These are phyloP conservation scores for Pulveroboletus ravenelii DNA, from an alignment of 768 basidiomycete species.

Conservation along the genomic window DNA sequence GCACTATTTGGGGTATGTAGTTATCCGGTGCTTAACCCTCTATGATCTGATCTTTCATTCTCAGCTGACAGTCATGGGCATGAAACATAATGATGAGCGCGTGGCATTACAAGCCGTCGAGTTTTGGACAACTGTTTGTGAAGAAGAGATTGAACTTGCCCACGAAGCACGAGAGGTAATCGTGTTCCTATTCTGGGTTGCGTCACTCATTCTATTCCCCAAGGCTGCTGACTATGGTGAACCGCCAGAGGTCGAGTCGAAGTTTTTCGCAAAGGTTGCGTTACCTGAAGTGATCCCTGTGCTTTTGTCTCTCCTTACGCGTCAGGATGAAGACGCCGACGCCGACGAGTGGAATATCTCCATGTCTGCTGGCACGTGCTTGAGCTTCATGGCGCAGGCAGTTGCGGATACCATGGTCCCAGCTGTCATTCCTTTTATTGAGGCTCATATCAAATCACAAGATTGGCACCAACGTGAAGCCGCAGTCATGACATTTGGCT, in stretches of 20 bases:
- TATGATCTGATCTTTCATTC: conserved; percentile 12
- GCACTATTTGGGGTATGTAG: conserved; percentile 88
- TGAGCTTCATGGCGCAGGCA: conserved; percentile 83
- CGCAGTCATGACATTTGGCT: conserved; percentile 97
- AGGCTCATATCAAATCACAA: conserved; percentile 84
- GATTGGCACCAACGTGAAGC: conserved; percentile 98
- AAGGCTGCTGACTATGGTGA: conserved; percentile 91
- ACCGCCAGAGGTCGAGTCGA: conserved; percentile 77
- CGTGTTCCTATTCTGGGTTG: background rate
- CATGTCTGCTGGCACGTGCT: conserved; percentile 94
- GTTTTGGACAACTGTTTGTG: conserved; percentile 99
- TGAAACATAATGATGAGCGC: conserved; percentile 88
- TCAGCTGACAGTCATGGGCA: conserved; percentile 93
- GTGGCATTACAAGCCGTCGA: conserved; percentile 97
- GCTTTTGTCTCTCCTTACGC: conserved; percentile 79
- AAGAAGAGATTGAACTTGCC: conserved; percentile 91
- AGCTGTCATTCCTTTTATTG: conserved; percentile 95
- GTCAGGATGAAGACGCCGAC: conserved; percentile 94
- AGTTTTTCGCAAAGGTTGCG: conserved; percentile 90
- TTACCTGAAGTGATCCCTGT: conserved; percentile 94
- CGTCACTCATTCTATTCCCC: conserved; percentile 8
- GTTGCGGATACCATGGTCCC: conserved; percentile 89
- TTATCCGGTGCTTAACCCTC: conserved; percentile 4
- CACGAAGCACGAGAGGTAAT: conserved; percentile 87
- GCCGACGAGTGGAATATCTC: conserved; percentile 99